Percentiles rank a stretch among this genome's conserved stretches.
phyloP scores from a whole-genome alignment of 139 green algal species.

The Spirogloea muscicola region DNA sequence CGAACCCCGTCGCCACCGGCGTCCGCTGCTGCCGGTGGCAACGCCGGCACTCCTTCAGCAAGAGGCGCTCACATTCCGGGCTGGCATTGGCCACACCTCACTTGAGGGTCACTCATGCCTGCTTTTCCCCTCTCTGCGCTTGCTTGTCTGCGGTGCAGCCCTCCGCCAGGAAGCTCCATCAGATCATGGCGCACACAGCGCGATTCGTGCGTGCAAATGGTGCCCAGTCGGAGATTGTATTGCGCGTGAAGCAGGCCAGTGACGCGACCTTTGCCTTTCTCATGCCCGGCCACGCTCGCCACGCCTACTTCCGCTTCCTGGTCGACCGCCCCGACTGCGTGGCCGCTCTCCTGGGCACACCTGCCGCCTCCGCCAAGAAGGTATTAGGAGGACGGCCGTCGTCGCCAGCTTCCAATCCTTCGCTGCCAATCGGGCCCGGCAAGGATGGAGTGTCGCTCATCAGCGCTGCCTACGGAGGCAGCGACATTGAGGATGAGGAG shows the following conservation, averaged over 20 bases:
- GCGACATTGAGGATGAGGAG: conserved; percentile 23
- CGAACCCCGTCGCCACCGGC: too few species aligned
- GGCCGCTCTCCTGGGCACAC: neutral
- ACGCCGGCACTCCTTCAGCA: too few species aligned
- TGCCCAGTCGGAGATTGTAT: conserved; percentile 37
- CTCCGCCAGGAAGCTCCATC: conserved; percentile 19
- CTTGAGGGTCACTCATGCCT: too few species aligned
- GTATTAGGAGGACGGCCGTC: neutral
- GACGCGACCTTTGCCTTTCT: conserved; percentile 36
- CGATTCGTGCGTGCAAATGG: conserved; percentile 9
- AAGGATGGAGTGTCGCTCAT: conserved; percentile 28
- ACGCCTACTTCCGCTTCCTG: conserved; percentile 35
- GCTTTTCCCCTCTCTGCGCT: too few species aligned
- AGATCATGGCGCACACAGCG: conserved; percentile 36
- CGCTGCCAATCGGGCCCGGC: neutral
- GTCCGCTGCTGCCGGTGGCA: too few species aligned
- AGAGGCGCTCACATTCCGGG: too few species aligned
- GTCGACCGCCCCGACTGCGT: conserved; percentile 5
- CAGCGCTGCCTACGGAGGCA: conserved; percentile 30
- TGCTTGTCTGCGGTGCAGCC: conserved; percentile 20
- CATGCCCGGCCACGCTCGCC: conserved; percentile 16
- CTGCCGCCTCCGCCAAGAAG: neutral
- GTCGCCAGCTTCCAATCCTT: too few species aligned
- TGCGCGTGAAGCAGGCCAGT: conserved; percentile 30
- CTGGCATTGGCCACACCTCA: too few species aligned